phyloP scores from a whole-genome alignment of 2,329 filamentous ascomycete species.

The Alternaria arbusti region DNA sequence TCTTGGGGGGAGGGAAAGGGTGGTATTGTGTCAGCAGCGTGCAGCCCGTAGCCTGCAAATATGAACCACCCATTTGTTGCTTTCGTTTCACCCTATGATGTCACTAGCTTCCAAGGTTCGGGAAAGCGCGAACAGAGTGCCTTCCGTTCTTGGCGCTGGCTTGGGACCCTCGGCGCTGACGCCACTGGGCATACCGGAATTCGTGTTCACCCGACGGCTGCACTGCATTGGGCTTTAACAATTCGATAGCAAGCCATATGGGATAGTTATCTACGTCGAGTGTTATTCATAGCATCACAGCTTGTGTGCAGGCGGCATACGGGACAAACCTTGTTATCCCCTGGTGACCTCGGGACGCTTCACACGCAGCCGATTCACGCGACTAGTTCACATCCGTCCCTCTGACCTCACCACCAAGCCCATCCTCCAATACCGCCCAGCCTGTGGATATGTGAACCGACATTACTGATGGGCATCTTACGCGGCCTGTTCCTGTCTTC shows the following conservation, averaged over 20 bases:
- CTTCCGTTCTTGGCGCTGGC: constrained; percentile 7
- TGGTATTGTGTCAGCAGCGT: constrained; percentile 15
- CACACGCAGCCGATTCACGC: neutral
- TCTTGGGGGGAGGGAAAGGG: constrained; percentile 1
- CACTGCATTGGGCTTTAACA: neutral
- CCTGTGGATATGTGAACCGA: constrained; percentile 39
- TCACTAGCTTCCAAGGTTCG: constrained; percentile 6
- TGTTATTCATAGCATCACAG: neutral
- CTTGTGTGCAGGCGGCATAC: neutral
- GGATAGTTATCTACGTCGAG: neutral
- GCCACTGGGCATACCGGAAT: neutral
- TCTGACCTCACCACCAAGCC: constrained; percentile 29
- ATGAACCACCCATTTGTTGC: constrained; percentile 1
- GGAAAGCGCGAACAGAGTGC: neutral
- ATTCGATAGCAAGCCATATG: neutral
- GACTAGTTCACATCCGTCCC: constrained; percentile 1
- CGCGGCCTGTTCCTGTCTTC: constrained; percentile 28
- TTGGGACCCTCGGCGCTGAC: constrained; percentile 11
- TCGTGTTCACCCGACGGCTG: neutral
- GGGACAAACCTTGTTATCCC: neutral
- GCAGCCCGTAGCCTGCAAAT: constrained; percentile 8
- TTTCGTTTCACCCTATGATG: constrained; percentile 9
- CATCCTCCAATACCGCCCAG: neutral
- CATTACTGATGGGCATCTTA: constrained; percentile 26
- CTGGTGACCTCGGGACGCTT: neutral